phyloP scores from a whole-genome alignment of 2,329 filamentous ascomycete genomes.

The Xylariomycetidae sp. region DNA sequence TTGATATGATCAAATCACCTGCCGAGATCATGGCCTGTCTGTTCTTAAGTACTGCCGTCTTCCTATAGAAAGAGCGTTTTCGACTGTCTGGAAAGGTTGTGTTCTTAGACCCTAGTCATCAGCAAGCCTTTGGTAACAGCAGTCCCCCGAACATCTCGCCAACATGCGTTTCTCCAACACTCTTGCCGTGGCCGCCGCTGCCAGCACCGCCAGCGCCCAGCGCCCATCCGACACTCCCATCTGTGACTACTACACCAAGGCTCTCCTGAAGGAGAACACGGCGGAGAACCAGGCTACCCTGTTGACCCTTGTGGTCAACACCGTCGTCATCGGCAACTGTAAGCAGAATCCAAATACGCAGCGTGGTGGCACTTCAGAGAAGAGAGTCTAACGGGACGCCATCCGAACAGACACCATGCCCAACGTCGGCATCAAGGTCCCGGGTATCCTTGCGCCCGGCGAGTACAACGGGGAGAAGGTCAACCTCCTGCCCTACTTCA shows the following conservation, averaged over 20 bases:
- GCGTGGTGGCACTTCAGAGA: background rate
- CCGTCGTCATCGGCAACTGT: slow-evolving; percentile 59
- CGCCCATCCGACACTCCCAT: slow-evolving; percentile 44
- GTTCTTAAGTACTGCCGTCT: too few species aligned
- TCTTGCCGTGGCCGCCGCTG: slow-evolving; percentile 19
- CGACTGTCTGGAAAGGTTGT: too few species aligned
- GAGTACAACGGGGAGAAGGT: slow-evolving; percentile 44
- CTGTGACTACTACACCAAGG: slow-evolving; percentile 59
- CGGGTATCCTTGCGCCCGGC: slow-evolving; percentile 51
- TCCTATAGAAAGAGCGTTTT: too few species aligned
- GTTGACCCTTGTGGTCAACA: slow-evolving; percentile 54
- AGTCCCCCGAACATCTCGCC: background rate
- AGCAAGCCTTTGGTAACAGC: too few species aligned
- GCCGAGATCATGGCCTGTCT: too few species aligned
- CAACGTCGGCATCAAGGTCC: slow-evolving; percentile 45
- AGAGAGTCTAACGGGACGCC: background rate
- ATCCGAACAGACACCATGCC: slow-evolving; percentile 40
- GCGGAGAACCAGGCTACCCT: slow-evolving; percentile 51
- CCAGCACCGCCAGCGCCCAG: slow-evolving; percentile 31
- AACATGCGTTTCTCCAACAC: slow-evolving; percentile 23
- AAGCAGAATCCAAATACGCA: slow-evolving; percentile 10
- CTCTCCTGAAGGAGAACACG: slow-evolving; percentile 53
- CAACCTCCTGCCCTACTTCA: slow-evolving; percentile 55
- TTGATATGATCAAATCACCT: too few species aligned
- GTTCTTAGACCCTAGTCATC: too few species aligned